Evolutionary conservation across 495 filamentous ascomycete species (phyloP), one percentile per base, ranked within the genome.

Genomic region (Pseudomonodictys pantanalensis): DNA sequence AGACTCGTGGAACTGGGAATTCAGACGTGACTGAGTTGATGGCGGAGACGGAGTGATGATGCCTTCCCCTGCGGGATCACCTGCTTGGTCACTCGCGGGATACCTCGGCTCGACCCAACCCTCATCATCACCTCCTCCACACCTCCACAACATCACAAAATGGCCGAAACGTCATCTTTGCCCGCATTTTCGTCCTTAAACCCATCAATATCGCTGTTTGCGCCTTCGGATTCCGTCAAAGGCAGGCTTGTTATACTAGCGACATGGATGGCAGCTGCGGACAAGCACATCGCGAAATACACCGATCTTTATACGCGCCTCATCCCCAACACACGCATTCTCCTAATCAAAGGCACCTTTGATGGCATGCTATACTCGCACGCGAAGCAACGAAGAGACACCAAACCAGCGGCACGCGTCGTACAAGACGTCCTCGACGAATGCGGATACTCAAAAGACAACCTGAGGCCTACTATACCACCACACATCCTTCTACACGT

Each of bases 201-300:
- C 24, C 18, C 30, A 20, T 33, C 12, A 17, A 48, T 56, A 20
- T 48, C 42, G 9, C 52, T 63, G 38, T 66, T 43, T 39, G 55
- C 46, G 8, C 66, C 62, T 20, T 26, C 22, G 2, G 18, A 47
- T 2, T 52, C 66, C 7, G 58, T 20, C 0, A 22, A 44, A 33
- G 58, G 52, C n/a, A 63, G 48, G 42, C 50, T 69, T 23, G 44
- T 64, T 43, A 64, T 69, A 28, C 22, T 71, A 22, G 70, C 64
- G 47, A 65, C 52, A 18, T 69, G 67, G 64, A 33, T 64, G 7
- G 68, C 65, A 26, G 67, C 58, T 23, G 54, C 43, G 18, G 44
- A 17, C 1, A 64, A 65, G 46, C 64, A 69, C 52, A 68, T 69
- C n/a, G 38, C 56, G 15, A 67, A 61, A 38, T 69, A 69, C 46